Evolutionary conservation across 2,329 filamentous ascomycete species (phyloP).

Genomic region (Aspergillus pseudoviridinutans): DNA sequence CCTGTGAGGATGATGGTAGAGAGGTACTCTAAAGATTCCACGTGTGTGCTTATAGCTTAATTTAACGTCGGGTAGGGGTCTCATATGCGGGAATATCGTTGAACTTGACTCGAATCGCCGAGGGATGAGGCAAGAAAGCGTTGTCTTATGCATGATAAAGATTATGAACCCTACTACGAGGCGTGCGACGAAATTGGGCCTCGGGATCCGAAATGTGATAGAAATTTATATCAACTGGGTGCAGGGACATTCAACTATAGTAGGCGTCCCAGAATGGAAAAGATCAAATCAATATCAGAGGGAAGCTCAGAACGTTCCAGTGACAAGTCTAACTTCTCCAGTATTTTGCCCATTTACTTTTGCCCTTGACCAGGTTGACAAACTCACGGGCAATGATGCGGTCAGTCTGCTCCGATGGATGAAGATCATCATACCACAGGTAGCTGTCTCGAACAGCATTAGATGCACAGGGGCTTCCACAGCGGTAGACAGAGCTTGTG

Average conservation of each 20-base stretch:
- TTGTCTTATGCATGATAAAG: neutral
- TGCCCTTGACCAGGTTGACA: slow-evolving; percentile 50
- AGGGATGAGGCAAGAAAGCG: no score
- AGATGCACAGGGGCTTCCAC: slow-evolving; percentile 25
- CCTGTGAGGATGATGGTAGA: no score
- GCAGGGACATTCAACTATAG: neutral
- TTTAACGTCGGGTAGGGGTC: no score
- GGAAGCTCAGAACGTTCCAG: neutral
- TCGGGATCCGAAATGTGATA: neutral
- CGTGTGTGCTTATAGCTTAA: no score
- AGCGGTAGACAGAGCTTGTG: slow-evolving; percentile 54
- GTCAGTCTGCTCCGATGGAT: slow-evolving; percentile 63
- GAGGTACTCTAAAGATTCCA: no score
- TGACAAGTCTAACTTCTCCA: neutral
- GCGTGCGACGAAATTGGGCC: no score
- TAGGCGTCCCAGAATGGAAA: neutral
- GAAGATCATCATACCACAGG: slow-evolving; percentile 69
- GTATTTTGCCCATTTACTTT: slow-evolving; percentile 21
- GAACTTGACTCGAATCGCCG: no score
- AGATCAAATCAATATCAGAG: neutral
- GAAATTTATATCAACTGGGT: no score
- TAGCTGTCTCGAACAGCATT: slow-evolving; percentile 8
- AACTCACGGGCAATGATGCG: slow-evolving; percentile 55
- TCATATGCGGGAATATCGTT: no score
- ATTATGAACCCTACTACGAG: neutral